Conservation (phyloP, 352 stramenopile species). For the Pythium pectinolyticum region DNA sequence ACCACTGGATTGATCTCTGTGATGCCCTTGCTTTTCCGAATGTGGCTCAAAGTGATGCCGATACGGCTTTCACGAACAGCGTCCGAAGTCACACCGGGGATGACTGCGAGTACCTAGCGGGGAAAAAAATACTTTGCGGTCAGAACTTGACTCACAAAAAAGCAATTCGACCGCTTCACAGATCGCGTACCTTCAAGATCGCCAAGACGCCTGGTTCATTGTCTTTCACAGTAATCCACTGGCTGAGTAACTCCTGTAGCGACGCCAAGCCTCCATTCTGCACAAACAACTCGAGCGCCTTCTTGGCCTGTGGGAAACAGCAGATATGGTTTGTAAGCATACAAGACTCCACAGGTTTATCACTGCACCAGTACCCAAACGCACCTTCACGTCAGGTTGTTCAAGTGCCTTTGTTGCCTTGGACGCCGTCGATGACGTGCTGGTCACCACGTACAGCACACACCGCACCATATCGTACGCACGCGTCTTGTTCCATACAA, state of each 20-base stretch:
- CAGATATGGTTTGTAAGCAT: constrained; percentile 1
- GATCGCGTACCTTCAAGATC: constrained; percentile 52
- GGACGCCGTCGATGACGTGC: constrained; percentile 29
- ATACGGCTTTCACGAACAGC: constrained; percentile 49
- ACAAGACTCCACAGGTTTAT: too few species aligned
- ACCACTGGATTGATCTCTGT: constrained; percentile 25
- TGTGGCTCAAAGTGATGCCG: constrained; percentile 43
- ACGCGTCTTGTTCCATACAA: constrained; percentile 26
- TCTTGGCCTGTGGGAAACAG: constrained; percentile 38
- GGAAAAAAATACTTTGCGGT: not conserved
- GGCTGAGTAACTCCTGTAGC: constrained; percentile 42
- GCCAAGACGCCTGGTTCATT: constrained; percentile 57
- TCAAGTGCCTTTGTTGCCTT: constrained; percentile 13
- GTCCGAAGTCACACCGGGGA: constrained; percentile 54
- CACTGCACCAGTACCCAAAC: too few species aligned
- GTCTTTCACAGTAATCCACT: constrained; percentile 48
- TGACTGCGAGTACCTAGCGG: constrained; percentile 47
- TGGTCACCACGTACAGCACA: constrained; percentile 54
- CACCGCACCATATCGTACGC: constrained; percentile 58
- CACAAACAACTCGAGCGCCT: constrained; percentile 52
- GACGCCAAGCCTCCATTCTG: constrained; percentile 45
- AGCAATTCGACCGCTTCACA: not conserved
- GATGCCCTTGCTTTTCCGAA: constrained; percentile 34
- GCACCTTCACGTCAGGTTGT: constrained; percentile 39
- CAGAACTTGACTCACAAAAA: not conserved